Percentiles rank a stretch among this genome's conserved stretches.
Evolutionary conservation across 345 rosid species (phyloP).

Genomic region (Populus tremula): DNA sequence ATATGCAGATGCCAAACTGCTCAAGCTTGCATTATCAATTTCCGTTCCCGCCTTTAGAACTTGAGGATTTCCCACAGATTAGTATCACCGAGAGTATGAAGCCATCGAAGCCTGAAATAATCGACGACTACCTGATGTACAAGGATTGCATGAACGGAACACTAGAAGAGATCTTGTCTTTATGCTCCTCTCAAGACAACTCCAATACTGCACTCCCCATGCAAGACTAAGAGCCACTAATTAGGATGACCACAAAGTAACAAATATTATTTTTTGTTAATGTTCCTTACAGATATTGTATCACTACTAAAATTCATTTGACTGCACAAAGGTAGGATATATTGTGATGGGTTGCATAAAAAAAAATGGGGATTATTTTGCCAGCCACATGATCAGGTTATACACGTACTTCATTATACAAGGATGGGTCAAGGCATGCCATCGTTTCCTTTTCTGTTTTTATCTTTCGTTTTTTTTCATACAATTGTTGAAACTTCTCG

Average conservation of each 20-base stretch:
- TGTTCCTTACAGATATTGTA: conserved; percentile 1
- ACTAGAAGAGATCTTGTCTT: conserved; percentile 42
- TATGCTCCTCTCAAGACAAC: conserved; percentile 37
- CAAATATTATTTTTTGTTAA: background rate
- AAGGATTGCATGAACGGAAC: conserved; percentile 43
- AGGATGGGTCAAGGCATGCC: conserved; percentile 3
- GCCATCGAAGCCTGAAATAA: conserved; percentile 21
- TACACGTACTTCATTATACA: background rate
- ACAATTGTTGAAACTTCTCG: background rate
- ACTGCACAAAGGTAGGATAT: conserved; percentile 13
- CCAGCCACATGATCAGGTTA: conserved; percentile 9
- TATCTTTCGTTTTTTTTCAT: background rate
- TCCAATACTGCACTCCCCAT: conserved; percentile 21
- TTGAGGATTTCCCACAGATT: conserved; percentile 55
- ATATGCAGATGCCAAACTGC: conserved; percentile 28
- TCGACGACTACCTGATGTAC: conserved; percentile 30
- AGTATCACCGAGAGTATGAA: conserved; percentile 26
- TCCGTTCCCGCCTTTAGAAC: conserved; percentile 44
- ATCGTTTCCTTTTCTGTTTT: background rate
- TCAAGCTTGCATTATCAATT: conserved; percentile 32
- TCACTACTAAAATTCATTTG: conserved; percentile 14
- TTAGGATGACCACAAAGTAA: background rate
- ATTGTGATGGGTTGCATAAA: conserved; percentile 15
- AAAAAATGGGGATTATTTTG: conserved; percentile 17
- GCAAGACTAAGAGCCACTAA: conserved; percentile 17